Conservation (phyloP, 2,329 filamentous ascomycete genomes). For the Calycina herbarum region DNA sequence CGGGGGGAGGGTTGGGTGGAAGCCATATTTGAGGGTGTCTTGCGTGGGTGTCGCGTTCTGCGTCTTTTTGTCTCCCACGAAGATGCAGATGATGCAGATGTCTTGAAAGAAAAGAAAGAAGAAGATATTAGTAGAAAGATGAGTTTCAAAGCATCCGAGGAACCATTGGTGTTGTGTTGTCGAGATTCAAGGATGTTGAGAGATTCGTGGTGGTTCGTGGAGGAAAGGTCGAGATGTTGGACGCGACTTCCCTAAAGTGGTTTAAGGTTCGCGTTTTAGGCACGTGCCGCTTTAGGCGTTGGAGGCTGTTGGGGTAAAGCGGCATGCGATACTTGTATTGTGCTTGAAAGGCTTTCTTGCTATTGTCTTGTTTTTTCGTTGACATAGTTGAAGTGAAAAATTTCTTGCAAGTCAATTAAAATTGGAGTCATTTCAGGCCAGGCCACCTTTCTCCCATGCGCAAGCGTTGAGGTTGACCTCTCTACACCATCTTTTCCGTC, state of each 20-base stretch:
- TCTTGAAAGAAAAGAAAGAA: not conserved
- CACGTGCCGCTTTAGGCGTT: not conserved
- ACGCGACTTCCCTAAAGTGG: constrained; percentile 22
- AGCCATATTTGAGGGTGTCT: not conserved
- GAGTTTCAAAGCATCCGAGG: not conserved
- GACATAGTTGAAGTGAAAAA: too few relatives aligned
- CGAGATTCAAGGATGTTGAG: constrained; percentile 10
- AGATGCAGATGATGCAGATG: not conserved
- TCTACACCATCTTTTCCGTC: not conserved
- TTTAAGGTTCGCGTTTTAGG: constrained; percentile 19
- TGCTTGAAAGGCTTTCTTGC: too few relatives aligned
- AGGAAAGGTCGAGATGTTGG: constrained; percentile 6
- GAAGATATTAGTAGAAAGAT: not conserved
- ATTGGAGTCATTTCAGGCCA: not conserved
- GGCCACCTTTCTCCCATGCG: too few relatives aligned
- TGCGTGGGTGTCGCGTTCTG: not conserved
- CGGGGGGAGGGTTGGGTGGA: constrained; percentile 8
- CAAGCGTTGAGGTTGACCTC: not conserved
- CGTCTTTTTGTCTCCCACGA: not conserved
- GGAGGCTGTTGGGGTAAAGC: not conserved
- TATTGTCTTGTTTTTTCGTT: not conserved
- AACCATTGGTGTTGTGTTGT: constrained; percentile 13
- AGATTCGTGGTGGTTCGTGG: not conserved
- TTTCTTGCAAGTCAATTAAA: not conserved
- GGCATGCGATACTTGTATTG: not conserved